A percentile compares a stretch with the other conserved stretches of the same genome.
phyloP scores from a whole-genome alignment of 129 eudicot genomes.

The Chrysanthemum makinoi region DNA sequence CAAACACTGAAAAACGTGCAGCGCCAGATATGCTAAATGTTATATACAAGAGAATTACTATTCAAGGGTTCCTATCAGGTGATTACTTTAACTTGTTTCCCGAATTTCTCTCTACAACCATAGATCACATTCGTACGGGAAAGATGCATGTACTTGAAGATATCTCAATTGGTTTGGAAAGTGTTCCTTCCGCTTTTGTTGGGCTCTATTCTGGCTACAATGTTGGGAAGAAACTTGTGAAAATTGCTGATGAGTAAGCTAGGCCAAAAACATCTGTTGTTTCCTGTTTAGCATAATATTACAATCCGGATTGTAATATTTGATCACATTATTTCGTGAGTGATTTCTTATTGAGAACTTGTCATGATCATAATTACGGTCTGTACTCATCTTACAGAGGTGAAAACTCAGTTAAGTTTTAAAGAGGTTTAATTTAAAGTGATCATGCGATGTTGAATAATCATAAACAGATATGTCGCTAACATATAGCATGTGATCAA shows the following conservation, averaged over 20 bases:
- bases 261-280: neutral
- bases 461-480: no score
- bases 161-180: constrained; percentile 57
- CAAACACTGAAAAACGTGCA: constrained; percentile 35
- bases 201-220: constrained; percentile 68
- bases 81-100: constrained; percentile 44
- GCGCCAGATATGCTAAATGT: constrained; percentile 64
- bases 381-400: no score
- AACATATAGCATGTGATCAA: no score
- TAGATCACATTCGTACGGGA: constrained; percentile 46
- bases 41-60: constrained; percentile 63
- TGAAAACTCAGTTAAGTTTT: no score
- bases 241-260: constrained; percentile 33
- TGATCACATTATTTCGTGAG: no score
- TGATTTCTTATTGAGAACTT: no score
- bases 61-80: constrained; percentile 60
- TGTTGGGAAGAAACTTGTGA: constrained; percentile 65
- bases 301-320: constrained; percentile 18
- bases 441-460: neutral
- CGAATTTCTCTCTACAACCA: constrained; percentile 52
- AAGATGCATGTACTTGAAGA: constrained; percentile 62
- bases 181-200: constrained; percentile 65
- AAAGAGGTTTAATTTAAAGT: no score
- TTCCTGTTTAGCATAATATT: neutral
- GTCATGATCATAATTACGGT: no score